phyloP scores from a whole-genome alignment of 768 basidiomycete genomes.

The Boletus vinaceobasis region DNA sequence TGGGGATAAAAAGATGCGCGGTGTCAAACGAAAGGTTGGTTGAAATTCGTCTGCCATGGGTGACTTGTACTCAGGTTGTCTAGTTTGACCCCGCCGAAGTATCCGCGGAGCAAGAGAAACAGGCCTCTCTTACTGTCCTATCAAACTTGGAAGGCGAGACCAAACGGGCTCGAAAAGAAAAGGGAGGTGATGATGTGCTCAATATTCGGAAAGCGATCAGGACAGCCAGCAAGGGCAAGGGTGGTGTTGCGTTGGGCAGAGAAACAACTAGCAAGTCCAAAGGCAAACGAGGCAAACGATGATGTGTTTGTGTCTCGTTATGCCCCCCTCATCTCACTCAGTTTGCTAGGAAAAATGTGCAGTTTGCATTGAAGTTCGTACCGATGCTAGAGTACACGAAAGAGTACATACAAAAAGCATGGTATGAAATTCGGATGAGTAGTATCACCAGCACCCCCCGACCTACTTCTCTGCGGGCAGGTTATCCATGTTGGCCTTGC shows the following conservation, averaged over 20 bases:
- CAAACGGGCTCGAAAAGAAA: conserved; percentile 50
- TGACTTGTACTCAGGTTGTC: neutral
- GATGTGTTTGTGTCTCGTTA: neutral
- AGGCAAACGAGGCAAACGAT: conserved; percentile 29
- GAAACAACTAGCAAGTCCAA: conserved; percentile 30
- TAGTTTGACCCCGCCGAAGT: conserved; percentile 86
- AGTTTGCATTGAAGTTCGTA: conserved; percentile 6
- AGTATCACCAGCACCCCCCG: neutral
- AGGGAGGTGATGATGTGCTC: conserved; percentile 49
- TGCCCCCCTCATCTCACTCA: neutral
- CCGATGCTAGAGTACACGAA: conserved; percentile 14
- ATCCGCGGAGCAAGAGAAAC: conserved; percentile 63
- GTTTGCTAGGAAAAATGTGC: neutral
- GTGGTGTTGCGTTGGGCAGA: conserved; percentile 55
- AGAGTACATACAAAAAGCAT: conserved; percentile 16
- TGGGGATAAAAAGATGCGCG: conserved; percentile 85
- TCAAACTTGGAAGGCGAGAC: conserved; percentile 70
- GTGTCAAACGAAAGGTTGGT: conserved; percentile 89
- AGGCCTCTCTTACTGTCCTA: conserved; percentile 70
- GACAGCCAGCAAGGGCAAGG: conserved; percentile 65
- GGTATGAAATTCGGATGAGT: conserved; percentile 8
- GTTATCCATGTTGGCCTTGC: conserved; percentile 51
- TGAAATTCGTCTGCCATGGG: neutral
- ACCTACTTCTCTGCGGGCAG: conserved; percentile 25
- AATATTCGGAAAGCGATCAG: conserved; percentile 90